phyloP scores from a whole-genome alignment of 2,329 filamentous ascomycete genomes.

The Cladosporium sp. region DNA sequence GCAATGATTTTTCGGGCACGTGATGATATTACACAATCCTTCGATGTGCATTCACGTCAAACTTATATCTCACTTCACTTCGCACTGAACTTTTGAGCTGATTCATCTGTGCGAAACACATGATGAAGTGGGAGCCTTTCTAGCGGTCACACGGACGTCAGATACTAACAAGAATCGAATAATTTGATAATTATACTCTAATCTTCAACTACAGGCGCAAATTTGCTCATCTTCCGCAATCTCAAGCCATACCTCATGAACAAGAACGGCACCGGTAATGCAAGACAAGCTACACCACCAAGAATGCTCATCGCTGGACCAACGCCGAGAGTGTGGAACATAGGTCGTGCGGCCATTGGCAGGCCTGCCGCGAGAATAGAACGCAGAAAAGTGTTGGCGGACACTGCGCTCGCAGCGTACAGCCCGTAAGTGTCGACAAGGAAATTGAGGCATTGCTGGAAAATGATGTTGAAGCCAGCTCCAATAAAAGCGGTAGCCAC shows the following conservation, averaged over 20 bases:
- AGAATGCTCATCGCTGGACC: conserved; percentile 38
- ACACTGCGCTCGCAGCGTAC: conserved; percentile 45
- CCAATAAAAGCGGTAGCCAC: conserved; percentile 40
- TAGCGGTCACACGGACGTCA: too few relatives aligned
- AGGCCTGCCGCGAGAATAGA: conserved; percentile 36
- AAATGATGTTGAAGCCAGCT: conserved; percentile 42
- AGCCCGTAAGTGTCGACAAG: conserved; percentile 27
- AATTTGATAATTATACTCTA: conserved; percentile 28
- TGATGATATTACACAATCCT: too few relatives aligned
- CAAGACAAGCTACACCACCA: conserved; percentile 34
- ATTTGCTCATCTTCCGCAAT: conserved; percentile 40
- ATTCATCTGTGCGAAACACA: too few relatives aligned
- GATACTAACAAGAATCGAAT: conserved; percentile 43
- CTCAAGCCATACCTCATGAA: conserved; percentile 39
- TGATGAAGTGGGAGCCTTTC: too few relatives aligned
- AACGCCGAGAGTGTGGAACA: conserved; percentile 37
- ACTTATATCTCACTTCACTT: too few relatives aligned
- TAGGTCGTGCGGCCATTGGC: conserved; percentile 32
- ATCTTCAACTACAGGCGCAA: conserved; percentile 30
- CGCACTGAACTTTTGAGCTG: too few relatives aligned
- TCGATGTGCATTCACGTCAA: too few relatives aligned
- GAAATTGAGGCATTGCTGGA: conserved; percentile 45
- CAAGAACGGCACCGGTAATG: conserved; percentile 40
- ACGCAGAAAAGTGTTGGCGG: conserved; percentile 46
- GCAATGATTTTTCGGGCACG: too few relatives aligned